Conservation (phyloP, 2,329 filamentous ascomycete species). For the Talaromyces sp. region DNA sequence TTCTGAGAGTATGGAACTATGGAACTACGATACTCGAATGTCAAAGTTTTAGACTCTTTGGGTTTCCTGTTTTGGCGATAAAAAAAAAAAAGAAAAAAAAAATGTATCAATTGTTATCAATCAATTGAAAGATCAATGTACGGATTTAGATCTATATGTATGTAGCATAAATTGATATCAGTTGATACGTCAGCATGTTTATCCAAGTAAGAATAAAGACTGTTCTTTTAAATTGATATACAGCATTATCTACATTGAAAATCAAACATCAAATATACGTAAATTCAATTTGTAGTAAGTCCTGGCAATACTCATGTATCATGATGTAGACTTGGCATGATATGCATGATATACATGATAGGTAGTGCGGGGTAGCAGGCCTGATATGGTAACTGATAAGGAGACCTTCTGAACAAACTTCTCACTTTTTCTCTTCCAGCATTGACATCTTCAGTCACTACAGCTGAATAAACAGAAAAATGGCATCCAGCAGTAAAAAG, state of each 20-base stretch:
- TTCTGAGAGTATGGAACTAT: no score
- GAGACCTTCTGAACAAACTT: not conserved
- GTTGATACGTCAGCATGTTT: no score
- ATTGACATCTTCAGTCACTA: no score
- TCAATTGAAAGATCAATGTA: not conserved
- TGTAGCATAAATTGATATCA: not conserved
- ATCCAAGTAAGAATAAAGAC: not conserved
- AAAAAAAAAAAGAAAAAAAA: no score
- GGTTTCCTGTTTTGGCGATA: no score
- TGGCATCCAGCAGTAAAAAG: not conserved
- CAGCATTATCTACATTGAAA: not conserved
- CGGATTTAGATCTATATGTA: not conserved
- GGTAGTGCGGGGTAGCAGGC: constrained; percentile 4
- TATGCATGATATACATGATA: not conserved
- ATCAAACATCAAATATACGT: no score
- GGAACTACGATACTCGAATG: no score
- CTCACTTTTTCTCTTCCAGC: no score
- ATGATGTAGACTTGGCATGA: not conserved
- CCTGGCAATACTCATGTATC: not conserved
- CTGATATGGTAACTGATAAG: not conserved
- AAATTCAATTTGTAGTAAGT: not conserved
- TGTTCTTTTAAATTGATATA: not conserved
- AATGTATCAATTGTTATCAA: no score
- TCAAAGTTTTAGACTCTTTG: no score
- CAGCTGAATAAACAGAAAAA: not conserved